Evolutionary conservation across 2,329 filamentous ascomycete genomes (phyloP).

Genomic region (Sclerotinia trifoliorum): DNA sequence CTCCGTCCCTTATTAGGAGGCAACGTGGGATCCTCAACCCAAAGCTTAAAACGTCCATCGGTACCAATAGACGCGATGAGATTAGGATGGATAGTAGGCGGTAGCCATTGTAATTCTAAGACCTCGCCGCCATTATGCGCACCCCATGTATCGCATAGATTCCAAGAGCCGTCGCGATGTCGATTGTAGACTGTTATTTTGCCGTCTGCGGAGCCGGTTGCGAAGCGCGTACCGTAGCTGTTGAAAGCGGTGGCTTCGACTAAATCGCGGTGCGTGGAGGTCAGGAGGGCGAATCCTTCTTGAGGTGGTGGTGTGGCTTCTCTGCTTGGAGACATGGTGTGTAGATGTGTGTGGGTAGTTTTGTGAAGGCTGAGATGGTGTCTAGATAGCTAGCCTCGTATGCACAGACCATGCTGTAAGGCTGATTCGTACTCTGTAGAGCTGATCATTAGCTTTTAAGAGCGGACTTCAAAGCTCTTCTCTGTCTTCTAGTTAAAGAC

Average conservation of each 20-base stretch:
- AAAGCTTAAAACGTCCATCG: slow-evolving; percentile 86
- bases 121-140: slow-evolving; percentile 90
- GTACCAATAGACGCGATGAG: slow-evolving; percentile 85
- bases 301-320: slow-evolving; percentile 26
- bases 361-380: slow-evolving; percentile 8
- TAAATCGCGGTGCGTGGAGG: slow-evolving; percentile 67
- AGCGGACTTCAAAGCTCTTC: not conserved
- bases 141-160: slow-evolving; percentile 80
- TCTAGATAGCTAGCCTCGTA: slow-evolving; percentile 1
- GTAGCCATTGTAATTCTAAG: slow-evolving; percentile 91
- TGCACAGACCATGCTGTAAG: not conserved
- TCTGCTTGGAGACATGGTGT: slow-evolving; percentile 28
- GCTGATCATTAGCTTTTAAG: not conserved
- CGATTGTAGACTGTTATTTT: slow-evolving; percentile 89
- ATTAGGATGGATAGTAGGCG: slow-evolving; percentile 81
- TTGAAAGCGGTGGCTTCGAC: slow-evolving; percentile 71
- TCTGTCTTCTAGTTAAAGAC: rapidly evolving
- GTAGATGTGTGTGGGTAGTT: not conserved
- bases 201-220: slow-evolving; percentile 88
- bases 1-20: slow-evolving; percentile 71
- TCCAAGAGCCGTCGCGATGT: slow-evolving; percentile 74
- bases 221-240: slow-evolving; percentile 85
- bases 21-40: slow-evolving; percentile 85
- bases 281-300: slow-evolving; percentile 51
- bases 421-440: not conserved